Conservation (phyloP, 2,329 filamentous ascomycete species). For the Aureobasidium sp. region DNA sequence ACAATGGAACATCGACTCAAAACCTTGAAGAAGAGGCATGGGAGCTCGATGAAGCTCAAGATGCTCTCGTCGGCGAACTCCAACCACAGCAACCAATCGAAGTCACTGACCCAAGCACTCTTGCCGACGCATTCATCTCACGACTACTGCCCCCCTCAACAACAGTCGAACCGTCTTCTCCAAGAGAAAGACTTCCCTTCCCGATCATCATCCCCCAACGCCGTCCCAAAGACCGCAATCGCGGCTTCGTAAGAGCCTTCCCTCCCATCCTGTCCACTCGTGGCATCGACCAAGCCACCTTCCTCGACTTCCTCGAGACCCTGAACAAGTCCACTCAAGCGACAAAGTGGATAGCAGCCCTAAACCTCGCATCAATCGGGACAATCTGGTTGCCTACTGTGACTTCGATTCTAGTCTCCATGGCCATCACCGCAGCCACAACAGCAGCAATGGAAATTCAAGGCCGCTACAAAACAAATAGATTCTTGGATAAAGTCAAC, state of each 20-base stretch:
- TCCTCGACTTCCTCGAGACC: conserved; percentile 43
- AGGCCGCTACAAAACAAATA: conserved; percentile 38
- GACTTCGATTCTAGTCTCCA: conserved; percentile 38
- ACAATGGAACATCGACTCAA: neutral
- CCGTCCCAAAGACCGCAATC: conserved; percentile 40
- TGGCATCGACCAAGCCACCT: conserved; percentile 44
- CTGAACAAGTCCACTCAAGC: conserved; percentile 40
- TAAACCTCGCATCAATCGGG: conserved; percentile 29
- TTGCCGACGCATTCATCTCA: conserved; percentile 23
- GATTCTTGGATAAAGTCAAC: conserved; percentile 51
- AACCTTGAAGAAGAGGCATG: conserved; percentile 25
- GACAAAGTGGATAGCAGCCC: conserved; percentile 26
- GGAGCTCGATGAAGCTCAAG: conserved; percentile 26
- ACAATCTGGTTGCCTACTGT: conserved; percentile 35
- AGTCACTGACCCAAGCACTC: conserved; percentile 16
- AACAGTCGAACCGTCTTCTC: neutral
- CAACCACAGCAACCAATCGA: conserved; percentile 7
- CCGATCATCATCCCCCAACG: conserved; percentile 49
- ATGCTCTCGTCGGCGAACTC: neutral
- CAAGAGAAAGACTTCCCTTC: conserved; percentile 27
- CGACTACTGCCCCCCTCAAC: neutral
- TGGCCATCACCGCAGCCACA: conserved; percentile 39
- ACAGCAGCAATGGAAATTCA: conserved; percentile 37
- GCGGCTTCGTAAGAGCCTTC: conserved; percentile 50
- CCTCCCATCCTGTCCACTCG: conserved; percentile 41